phyloP scores from a whole-genome alignment of 2,329 filamentous ascomycete genomes.

The Claviceps africana region DNA sequence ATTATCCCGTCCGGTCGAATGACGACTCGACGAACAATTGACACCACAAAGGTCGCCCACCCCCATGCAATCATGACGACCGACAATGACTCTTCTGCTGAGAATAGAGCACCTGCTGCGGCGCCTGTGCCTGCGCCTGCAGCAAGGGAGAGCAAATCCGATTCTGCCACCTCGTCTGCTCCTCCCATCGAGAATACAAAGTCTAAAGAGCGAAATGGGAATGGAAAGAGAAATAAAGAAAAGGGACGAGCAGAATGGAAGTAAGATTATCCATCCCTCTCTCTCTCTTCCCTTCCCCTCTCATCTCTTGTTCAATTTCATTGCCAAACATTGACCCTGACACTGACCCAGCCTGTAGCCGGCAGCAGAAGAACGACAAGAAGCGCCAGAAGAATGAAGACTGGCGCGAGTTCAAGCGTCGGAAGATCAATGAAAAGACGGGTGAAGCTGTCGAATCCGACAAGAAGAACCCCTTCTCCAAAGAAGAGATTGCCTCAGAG shows the following conservation, averaged over 20 bases:
- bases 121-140: constrained; percentile 8
- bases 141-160: constrained; percentile 1
- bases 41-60: constrained; percentile 1
- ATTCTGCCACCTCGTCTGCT: background rate
- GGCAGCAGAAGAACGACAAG: constrained; percentile 18
- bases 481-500: constrained; percentile 80
- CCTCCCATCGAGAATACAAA: background rate
- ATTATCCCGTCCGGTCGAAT: background rate
- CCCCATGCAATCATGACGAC: constrained; percentile 21
- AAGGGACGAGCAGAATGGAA: constrained; percentile 14
- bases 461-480: constrained; percentile 36
- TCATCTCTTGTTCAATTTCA: no score
- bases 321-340: constrained; percentile 3
- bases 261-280: no score
- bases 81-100: constrained; percentile 16
- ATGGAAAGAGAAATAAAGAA: constrained; percentile 12
- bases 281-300: no score
- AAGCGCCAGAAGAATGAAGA: constrained; percentile 26
- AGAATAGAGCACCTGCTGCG: constrained; percentile 10
- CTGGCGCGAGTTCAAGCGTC: constrained; percentile 27
- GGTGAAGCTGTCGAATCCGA: constrained; percentile 19
- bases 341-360: constrained; percentile 23
- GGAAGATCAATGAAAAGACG: constrained; percentile 22
- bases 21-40: background rate
- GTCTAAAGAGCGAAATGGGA: constrained; percentile 3